These are phyloP conservation scores for Lentinula detonsa DNA, from an alignment of 768 basidiomycete genomes.

Conservation along the genomic window DNA sequence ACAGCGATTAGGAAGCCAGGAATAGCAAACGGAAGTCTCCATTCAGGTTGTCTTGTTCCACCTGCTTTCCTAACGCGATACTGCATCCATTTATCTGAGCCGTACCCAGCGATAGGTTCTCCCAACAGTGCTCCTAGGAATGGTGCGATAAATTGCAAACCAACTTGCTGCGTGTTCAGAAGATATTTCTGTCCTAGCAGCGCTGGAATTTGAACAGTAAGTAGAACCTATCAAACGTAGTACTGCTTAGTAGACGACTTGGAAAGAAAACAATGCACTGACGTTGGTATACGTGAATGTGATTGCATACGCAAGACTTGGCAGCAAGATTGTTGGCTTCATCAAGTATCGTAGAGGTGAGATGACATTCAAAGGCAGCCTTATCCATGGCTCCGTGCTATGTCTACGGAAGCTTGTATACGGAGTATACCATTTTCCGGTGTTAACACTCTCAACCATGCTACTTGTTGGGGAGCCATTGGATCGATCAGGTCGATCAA, in stretches of 20 bases:
- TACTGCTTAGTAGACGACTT: background rate
- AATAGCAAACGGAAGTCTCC: background rate
- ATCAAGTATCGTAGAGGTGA: background rate
- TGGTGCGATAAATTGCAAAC: background rate
- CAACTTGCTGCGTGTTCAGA: slow-evolving; percentile 2
- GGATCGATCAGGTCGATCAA: background rate
- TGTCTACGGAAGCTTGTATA: background rate
- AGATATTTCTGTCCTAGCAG: background rate
- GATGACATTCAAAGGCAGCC: background rate
- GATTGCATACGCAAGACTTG: slow-evolving; percentile 1
- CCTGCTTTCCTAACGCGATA: background rate
- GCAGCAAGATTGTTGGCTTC: background rate
- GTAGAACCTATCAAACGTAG: background rate
- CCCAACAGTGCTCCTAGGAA: background rate
- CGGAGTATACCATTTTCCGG: background rate
- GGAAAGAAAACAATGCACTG: background rate
- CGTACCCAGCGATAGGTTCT: background rate
- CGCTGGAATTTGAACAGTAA: slow-evolving; percentile 4
- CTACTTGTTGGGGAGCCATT: background rate
- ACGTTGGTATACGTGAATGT: slow-evolving; percentile 1
- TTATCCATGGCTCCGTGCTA: background rate
- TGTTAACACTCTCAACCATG: background rate
- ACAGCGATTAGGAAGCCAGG: slow-evolving; percentile 2
- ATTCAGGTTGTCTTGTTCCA: slow-evolving; percentile 2
- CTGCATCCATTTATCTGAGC: slow-evolving; percentile 5